phyloP scores from a whole-genome alignment of 257 asterid species.

The Catharanthus roseus region DNA sequence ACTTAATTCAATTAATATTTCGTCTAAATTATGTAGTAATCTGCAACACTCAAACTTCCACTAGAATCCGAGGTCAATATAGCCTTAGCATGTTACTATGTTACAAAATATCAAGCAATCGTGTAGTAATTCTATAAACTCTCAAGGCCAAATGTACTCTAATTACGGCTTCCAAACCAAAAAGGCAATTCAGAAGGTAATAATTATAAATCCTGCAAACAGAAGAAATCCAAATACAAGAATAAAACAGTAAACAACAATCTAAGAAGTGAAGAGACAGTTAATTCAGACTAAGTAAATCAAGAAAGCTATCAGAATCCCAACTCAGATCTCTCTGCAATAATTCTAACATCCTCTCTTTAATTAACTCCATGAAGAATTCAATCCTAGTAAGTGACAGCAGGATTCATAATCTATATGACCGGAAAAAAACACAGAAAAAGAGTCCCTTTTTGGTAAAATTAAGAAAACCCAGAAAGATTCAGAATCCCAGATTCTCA shows the following conservation, averaged over 20 bases:
- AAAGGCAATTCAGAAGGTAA: background rate
- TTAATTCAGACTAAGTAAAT: background rate
- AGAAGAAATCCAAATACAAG: background rate
- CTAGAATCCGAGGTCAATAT: no score
- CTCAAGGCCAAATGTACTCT: no score
- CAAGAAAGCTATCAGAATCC: background rate
- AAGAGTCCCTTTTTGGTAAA: background rate
- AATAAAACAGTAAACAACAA: background rate
- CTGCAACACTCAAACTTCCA: no score
- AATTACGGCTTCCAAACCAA: background rate
- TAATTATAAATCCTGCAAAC: background rate
- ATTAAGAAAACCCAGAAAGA: background rate
- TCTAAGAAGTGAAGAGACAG: background rate
- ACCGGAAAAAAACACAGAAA: background rate
- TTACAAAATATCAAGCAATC: background rate
- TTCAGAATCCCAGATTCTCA: background rate
- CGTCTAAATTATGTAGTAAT: no score
- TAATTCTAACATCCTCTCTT: background rate
- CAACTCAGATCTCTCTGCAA: background rate
- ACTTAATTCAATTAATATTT: background rate
- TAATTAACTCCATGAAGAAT: background rate
- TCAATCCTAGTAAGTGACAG: background rate
- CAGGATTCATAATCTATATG: no score
- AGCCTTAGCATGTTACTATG: no score
- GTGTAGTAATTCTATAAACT: no score